These are phyloP conservation scores for Tylopilus plumbeoviolaceoides DNA, from an alignment of 768 basidiomycete species.

Conservation along the genomic window DNA sequence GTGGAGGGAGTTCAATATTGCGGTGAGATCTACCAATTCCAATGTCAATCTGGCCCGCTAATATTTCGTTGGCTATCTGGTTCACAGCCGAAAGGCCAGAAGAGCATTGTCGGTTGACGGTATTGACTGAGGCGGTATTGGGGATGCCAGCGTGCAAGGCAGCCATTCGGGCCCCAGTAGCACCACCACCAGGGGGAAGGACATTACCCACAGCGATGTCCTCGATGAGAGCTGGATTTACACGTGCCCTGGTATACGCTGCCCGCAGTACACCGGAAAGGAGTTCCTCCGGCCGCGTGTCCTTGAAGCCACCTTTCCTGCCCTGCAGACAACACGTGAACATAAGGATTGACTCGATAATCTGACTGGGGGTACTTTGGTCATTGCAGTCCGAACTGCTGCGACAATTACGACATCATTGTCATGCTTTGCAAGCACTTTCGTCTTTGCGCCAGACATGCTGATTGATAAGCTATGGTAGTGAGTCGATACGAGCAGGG, in stretches of 20 bases:
- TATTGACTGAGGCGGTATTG: slow-evolving; percentile 66
- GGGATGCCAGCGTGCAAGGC: slow-evolving; percentile 85
- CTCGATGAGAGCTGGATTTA: slow-evolving; percentile 81
- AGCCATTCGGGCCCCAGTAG: slow-evolving; percentile 80
- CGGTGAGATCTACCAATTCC: slow-evolving; percentile 64
- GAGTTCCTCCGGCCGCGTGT: slow-evolving; percentile 80
- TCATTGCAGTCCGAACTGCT: slow-evolving; percentile 87
- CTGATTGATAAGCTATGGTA: slow-evolving; percentile 1
- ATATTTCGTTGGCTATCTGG: slow-evolving; percentile 79
- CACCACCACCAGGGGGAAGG: slow-evolving; percentile 82
- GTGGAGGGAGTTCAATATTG: neutral
- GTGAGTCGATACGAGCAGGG: neutral
- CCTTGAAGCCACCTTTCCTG: slow-evolving; percentile 87
- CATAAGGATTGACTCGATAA: neutral
- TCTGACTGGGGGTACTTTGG: slow-evolving; percentile 54
- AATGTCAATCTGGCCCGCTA: slow-evolving; percentile 77
- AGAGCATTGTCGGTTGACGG: slow-evolving; percentile 89
- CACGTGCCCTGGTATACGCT: slow-evolving; percentile 58
- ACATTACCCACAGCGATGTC: slow-evolving; percentile 87
- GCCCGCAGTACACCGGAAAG: slow-evolving; percentile 74
- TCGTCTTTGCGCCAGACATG: slow-evolving; percentile 44
- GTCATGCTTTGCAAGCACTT: slow-evolving; percentile 65
- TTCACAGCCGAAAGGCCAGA: slow-evolving; percentile 80
- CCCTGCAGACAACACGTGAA: slow-evolving; percentile 40
- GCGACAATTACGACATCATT: slow-evolving; percentile 89